These are phyloP conservation scores for Caloboletus firmus DNA, from an alignment of 1,284 basidiomycete genomes.

Conservation along the genomic window DNA sequence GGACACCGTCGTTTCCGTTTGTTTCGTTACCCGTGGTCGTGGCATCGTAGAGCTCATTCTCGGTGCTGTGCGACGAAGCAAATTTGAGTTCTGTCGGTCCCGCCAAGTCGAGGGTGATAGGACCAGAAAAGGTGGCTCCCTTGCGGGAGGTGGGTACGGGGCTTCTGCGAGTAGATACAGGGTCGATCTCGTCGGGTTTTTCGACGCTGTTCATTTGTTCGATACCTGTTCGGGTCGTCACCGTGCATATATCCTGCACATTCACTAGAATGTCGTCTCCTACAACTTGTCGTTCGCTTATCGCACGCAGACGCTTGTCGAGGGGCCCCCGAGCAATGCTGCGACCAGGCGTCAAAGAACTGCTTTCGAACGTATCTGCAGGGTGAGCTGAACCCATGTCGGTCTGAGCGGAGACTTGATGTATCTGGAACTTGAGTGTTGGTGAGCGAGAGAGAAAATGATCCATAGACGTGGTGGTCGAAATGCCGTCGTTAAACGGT, in stretches of 20 bases:
- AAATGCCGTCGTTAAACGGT: background rate
- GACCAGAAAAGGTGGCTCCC: background rate
- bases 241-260: conserved; percentile 16
- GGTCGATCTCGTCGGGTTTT: background rate
- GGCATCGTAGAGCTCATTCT: background rate
- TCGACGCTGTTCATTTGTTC: background rate
- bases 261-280: background rate
- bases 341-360: background rate
- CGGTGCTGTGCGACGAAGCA: background rate
- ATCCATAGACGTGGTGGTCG: background rate
- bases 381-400: background rate
- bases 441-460: background rate
- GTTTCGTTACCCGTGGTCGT: background rate
- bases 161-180: background rate
- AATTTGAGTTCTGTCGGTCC: background rate
- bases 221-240: background rate
- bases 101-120: background rate
- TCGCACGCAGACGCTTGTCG: background rate
- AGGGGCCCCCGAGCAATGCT: background rate
- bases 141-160: background rate
- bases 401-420: background rate
- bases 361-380: background rate
- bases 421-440: background rate
- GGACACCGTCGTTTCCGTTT: background rate
- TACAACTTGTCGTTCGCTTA: background rate